Evolutionary conservation across 805 yeast genomes (phyloP).

Genomic region (Candida silvatica): DNA sequence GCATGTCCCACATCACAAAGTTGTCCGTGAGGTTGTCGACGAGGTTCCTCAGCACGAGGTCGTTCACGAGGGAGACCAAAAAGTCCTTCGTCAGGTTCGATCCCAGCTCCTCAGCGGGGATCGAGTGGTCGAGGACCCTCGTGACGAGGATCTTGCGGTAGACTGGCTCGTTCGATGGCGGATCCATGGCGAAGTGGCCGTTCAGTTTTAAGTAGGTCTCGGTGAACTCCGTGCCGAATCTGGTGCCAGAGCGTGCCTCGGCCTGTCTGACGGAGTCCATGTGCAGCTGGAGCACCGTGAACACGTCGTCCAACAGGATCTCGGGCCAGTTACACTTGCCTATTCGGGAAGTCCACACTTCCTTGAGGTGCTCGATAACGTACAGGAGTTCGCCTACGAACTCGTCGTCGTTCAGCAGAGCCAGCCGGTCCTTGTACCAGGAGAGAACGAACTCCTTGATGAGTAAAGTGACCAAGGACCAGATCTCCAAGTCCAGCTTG

Average conservation of each 20-base stretch:
- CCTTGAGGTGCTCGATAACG: conserved; percentile 15
- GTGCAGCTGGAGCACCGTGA: conserved; percentile 28
- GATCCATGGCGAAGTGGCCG: conserved; percentile 16
- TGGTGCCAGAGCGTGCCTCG: conserved; percentile 8
- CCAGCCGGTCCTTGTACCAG: conserved; percentile 28
- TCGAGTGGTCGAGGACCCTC: conserved; percentile 24
- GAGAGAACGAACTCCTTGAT: conserved; percentile 36
- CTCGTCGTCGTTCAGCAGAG: conserved; percentile 28
- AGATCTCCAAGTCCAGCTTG: conserved; percentile 34
- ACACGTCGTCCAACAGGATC: conserved; percentile 36
- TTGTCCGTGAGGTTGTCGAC: conserved; percentile 40
- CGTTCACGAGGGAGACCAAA: conserved; percentile 31
- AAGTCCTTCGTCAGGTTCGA: conserved; percentile 31
- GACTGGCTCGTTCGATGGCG: conserved; percentile 16
- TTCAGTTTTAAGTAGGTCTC: conserved; percentile 10
- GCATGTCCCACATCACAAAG: conserved; percentile 41
- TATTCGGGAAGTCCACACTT: background rate
- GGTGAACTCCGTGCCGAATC: conserved; percentile 9
- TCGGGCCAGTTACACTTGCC: conserved; percentile 24
- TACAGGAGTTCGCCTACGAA: conserved; percentile 32
- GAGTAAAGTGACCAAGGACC: conserved; percentile 37
- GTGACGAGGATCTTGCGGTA: conserved; percentile 29
- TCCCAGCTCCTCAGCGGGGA: conserved; percentile 33
- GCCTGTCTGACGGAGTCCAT: conserved; percentile 8
- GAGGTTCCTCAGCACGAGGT: conserved; percentile 31